Percentiles rank a stretch among this genome's conserved stretches.
These are phyloP conservation scores for Maudiozyma bulderi DNA, from an alignment of 805 yeast genomes.

Conservation along the genomic window DNA sequence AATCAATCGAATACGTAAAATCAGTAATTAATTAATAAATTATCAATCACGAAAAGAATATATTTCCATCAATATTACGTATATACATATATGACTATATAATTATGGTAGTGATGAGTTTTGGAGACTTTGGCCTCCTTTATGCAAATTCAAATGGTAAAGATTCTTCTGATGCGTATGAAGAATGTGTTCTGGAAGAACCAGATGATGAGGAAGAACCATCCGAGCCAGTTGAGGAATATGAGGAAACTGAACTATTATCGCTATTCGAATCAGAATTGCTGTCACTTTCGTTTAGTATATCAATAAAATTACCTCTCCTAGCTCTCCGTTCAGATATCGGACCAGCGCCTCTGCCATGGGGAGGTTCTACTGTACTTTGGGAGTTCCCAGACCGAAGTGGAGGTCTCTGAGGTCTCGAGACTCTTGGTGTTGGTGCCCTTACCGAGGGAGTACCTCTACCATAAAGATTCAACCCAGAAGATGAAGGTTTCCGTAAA, in stretches of 20 bases:
- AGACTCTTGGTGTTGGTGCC: constrained; percentile 5
- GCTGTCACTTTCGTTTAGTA: constrained; percentile 2
- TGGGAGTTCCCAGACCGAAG: neutral
- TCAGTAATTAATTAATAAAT: neutral
- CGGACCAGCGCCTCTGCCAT: neutral
- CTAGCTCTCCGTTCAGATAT: neutral
- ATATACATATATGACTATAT: neutral
- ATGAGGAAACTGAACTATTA: neutral
- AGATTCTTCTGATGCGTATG: constrained; percentile 4
- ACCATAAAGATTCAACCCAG: constrained; percentile 1
- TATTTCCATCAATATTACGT: neutral
- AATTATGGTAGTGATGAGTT: neutral
- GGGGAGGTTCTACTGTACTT: neutral
- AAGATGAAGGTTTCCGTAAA: constrained; percentile 2
- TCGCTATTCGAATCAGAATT: neutral
- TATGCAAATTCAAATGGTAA: constrained; percentile 22
- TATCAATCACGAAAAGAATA: neutral
- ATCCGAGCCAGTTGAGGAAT: neutral
- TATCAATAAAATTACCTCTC: constrained; percentile 5
- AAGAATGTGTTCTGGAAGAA: neutral
- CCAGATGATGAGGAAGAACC: neutral
- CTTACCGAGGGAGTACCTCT: constrained; percentile 6
- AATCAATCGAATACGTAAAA: too few relatives aligned
- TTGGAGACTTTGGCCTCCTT: neutral
- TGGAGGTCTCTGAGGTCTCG: neutral